A percentile compares a stretch with the other conserved stretches of the same genome.
These are phyloP conservation scores for Dothiorella sarmentorum DNA, from an alignment of 2,329 filamentous ascomycete genomes.

Conservation along the genomic window DNA sequence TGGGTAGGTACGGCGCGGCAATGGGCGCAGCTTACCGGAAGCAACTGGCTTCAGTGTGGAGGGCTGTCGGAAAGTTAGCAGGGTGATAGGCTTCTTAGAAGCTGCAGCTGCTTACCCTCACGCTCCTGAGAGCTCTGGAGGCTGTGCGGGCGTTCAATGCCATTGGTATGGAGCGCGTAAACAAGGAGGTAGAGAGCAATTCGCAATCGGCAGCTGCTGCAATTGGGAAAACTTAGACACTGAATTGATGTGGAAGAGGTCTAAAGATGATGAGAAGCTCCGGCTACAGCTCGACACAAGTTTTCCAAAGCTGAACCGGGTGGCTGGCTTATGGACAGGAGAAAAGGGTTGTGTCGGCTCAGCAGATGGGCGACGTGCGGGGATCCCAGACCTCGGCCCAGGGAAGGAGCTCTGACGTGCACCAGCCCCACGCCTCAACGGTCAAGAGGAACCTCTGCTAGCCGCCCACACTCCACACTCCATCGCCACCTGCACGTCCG, in stretches of 20 bases:
- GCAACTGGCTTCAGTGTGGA: constrained; percentile 31
- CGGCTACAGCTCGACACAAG: neutral
- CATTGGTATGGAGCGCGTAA: constrained; percentile 47
- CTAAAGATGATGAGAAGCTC: neutral
- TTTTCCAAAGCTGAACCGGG: neutral
- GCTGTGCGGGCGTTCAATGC: constrained; percentile 62
- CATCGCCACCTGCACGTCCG: neutral
- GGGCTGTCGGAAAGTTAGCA: constrained; percentile 27
- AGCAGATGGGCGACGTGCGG: constrained; percentile 24
- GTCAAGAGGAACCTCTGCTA: neutral
- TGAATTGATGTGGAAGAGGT: neutral
- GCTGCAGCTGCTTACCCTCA: constrained; percentile 53
- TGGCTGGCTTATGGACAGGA: neutral
- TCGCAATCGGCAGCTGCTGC: neutral
- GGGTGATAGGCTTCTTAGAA: constrained; percentile 8
- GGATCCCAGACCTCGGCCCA: constrained; percentile 15
- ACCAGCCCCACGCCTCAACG: neutral
- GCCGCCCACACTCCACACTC: neutral
- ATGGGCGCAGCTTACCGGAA: constrained; percentile 32
- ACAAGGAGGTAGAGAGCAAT: neutral
- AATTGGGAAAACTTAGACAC: neutral
- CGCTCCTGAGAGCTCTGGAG: constrained; percentile 59
- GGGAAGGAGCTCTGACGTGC: constrained; percentile 10
- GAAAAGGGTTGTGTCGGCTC: constrained; percentile 3
- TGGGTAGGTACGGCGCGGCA: constrained; percentile 1